phyloP scores from a whole-genome alignment of 148 eudicot species.

The Heliosperma pusillum region DNA sequence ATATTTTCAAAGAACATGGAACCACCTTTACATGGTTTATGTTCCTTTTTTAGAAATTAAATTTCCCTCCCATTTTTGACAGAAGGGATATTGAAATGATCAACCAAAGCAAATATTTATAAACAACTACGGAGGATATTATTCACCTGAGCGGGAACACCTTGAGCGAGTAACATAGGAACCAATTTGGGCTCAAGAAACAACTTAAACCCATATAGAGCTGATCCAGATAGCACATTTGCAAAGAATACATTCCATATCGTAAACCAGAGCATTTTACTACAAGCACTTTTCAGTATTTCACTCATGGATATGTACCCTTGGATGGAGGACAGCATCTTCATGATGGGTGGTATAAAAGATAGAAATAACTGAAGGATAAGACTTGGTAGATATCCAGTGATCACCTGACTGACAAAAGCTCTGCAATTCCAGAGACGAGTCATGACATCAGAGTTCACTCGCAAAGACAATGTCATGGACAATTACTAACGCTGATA shows the following conservation, averaged over 20 bases:
- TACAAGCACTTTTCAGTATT: conserved; percentile 79
- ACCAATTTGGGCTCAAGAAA: conserved; percentile 64
- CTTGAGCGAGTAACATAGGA: conserved; percentile 61
- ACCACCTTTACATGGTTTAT: neutral
- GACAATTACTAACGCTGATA: neutral
- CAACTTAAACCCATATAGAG: conserved; percentile 44
- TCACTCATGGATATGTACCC: conserved; percentile 67
- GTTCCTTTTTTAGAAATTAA: neutral
- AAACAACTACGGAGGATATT: conserved; percentile 2
- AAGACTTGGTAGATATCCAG: conserved; percentile 91
- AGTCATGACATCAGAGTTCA: neutral
- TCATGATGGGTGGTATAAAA: conserved; percentile 67
- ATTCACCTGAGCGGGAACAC: conserved; percentile 78
- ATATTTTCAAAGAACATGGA: neutral
- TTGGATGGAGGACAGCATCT: conserved; percentile 68
- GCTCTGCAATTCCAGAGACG: conserved; percentile 41
- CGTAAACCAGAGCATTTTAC: conserved; percentile 62
- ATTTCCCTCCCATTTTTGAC: neutral
- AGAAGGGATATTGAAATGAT: neutral
- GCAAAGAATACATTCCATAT: conserved; percentile 88
- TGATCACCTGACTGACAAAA: conserved; percentile 59
- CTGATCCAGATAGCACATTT: conserved; percentile 76
- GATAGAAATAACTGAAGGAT: conserved; percentile 62
- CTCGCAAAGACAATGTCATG: neutral
- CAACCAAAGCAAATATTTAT: neutral